Evolutionary conservation across 257 asterid species (phyloP).

Genomic region (Solanum paucissectum): DNA sequence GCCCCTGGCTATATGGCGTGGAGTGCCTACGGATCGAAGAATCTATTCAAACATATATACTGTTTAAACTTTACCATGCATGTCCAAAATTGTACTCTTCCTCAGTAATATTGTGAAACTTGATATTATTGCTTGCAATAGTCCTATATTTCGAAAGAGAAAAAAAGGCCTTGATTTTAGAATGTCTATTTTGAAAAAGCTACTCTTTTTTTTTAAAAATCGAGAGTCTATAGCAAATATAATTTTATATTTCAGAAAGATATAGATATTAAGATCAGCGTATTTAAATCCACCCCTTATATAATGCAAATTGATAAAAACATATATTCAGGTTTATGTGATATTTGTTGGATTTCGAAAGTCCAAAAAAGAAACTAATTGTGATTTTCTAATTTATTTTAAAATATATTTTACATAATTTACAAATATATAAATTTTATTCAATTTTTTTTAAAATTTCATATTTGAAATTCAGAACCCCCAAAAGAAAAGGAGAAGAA

Average conservation of each 20-base stretch:
- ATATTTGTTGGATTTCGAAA: no score
- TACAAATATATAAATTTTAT: no score
- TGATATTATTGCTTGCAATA: not conserved
- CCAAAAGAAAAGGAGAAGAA: not conserved
- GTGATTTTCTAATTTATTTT: no score
- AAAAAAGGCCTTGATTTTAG: not conserved
- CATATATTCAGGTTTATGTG: not conserved
- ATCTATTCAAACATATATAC: not conserved
- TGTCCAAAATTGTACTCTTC: not conserved
- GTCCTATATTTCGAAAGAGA: not conserved
- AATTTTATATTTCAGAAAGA: not conserved
- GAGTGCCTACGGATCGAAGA: not conserved
- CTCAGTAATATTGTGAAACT: not conserved
- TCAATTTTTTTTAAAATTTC: no score
- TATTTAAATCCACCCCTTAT: no score
- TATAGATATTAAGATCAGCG: no score
- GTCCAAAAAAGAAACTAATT: no score
- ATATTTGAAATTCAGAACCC: not conserved
- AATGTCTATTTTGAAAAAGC: not conserved
- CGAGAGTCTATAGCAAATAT: not conserved
- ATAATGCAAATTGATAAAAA: not conserved
- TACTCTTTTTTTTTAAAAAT: fast-evolving
- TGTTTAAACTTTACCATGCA: not conserved
- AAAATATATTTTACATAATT: no score
- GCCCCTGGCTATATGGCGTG: no score